Base-by-base conservation (phyloP, 306 rosid genomes). In the Malus orientalis region DNA sequence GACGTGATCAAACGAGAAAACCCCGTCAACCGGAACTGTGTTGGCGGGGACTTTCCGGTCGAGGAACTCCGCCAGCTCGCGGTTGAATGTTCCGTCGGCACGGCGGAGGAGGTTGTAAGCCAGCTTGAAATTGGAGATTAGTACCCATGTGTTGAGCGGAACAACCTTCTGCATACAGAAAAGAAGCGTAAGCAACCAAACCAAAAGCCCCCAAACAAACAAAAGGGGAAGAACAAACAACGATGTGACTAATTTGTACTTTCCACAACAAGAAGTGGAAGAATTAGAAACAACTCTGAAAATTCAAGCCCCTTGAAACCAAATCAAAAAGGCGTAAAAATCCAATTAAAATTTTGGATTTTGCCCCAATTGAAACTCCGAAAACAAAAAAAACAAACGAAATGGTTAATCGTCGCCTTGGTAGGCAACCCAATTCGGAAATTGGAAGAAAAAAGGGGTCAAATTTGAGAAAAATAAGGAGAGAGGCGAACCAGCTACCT, bases 101-200 rank as follows among this genome's bases (percentile, higher is more conserved):
- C 98, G 95, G 70, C 98, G 92, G 40, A 91, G 91, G 15, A 91
- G 90, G 85, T 89, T 91, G 86, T 93, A 93, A 60, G 97, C 90
- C 6, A 93, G 86, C 89, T 93, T 93, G 91, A 93, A 93, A 81
- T 93, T 91, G 78, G 98, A 93, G 84, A 93, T 93, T 47, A 93
- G 97, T 1, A 91, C 95, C 98, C 98, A 93, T 27, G 98, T 93
- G 81, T 91, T 93, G 49, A 93, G 91, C 5, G 98, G 98, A 75
- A 93, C 98, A 55, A 93, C 95, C 59, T 84, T 93, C 98, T 93
- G 55, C 22, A 42, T 12, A 40, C 66, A 38, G 27, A 53, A 4
- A 6, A 7, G 44, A 55, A 63, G 66, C 36, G 76, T 9, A 44
- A 53, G 51, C 68, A 55, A 67, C 33, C n/a, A 77, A 55, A 67